phyloP scores from a whole-genome alignment of 208 protist genomes.

The Trypanosoma scelopori region DNA sequence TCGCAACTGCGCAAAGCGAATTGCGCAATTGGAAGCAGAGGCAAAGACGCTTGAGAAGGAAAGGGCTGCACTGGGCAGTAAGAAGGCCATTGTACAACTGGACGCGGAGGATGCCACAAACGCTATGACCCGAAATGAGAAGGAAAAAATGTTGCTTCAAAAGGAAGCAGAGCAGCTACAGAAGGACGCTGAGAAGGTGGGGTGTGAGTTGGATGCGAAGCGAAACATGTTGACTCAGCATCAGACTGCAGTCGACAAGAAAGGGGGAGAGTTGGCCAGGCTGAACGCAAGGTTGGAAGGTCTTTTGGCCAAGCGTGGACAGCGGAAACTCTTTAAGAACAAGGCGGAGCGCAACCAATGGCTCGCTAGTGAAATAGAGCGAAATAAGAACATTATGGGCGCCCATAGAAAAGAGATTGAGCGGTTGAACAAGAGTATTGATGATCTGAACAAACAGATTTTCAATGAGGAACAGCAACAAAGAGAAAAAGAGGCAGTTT shows the following conservation, averaged over 20 bases:
- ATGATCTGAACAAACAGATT: slow-evolving; percentile 23
- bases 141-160: slow-evolving; percentile 44
- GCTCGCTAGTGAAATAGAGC: slow-evolving; percentile 81
- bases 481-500: slow-evolving; percentile 30
- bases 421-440: slow-evolving; percentile 40
- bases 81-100: slow-evolving; percentile 67
- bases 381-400: slow-evolving; percentile 53
- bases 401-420: slow-evolving; percentile 49
- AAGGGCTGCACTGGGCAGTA: slow-evolving; percentile 38
- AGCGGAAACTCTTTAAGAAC: slow-evolving; percentile 89
- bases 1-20: slow-evolving; percentile 36
- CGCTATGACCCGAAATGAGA: slow-evolving; percentile 37
- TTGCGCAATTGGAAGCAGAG: slow-evolving; percentile 56
- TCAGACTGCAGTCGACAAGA: slow-evolving; percentile 35
- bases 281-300: slow-evolving; percentile 61
- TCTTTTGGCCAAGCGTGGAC: slow-evolving; percentile 88
- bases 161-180: slow-evolving; percentile 62
- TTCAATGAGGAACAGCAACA: slow-evolving; percentile 26
- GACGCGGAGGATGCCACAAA: slow-evolving; percentile 58
- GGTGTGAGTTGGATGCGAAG: slow-evolving; percentile 40
- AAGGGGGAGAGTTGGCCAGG: slow-evolving; percentile 40
- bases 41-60: slow-evolving; percentile 62
- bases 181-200: slow-evolving; percentile 34
- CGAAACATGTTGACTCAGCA: slow-evolving; percentile 25
- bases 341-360: slow-evolving; percentile 89